A percentile compares a stretch with the other conserved stretches of the same genome.
Evolutionary conservation across 768 basidiomycete genomes (phyloP).

Genomic region (Clathrus columnatus): DNA sequence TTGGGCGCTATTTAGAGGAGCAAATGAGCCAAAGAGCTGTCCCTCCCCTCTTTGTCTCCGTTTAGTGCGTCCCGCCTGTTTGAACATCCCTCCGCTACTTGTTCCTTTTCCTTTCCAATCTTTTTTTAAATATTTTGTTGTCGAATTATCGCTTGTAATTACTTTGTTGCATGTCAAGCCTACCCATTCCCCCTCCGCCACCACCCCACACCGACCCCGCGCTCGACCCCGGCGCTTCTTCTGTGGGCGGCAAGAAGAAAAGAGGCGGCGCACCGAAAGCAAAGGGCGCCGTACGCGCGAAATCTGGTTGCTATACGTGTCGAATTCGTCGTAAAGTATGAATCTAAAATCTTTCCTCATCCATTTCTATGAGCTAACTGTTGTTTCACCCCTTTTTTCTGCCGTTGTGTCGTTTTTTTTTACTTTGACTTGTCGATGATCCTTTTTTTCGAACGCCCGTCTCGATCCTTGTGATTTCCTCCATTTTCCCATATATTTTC

Average conservation of each 20-base stretch:
- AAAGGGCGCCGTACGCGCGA: conserved; percentile 77
- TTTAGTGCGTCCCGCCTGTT: neutral
- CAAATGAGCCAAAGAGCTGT: conserved; percentile 10
- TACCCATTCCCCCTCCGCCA: conserved; percentile 26
- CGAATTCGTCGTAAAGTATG: conserved; percentile 75
- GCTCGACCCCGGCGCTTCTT: conserved; percentile 13
- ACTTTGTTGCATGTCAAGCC: conserved; percentile 2
- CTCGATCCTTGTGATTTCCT: conserved; percentile 2
- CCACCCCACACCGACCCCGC: conserved; percentile 31
- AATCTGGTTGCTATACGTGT: conserved; percentile 86
- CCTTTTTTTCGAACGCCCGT: neutral
- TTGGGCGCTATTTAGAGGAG: conserved; percentile 10
- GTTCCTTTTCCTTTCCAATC: conserved; percentile 27
- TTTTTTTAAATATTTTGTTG: conserved; percentile 20
- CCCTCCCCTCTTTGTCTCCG: conserved; percentile 16
- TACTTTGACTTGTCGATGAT: conserved; percentile 11
- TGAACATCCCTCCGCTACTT: conserved; percentile 13
- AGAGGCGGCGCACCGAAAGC: conserved; percentile 54
- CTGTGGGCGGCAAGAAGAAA: conserved; percentile 18
- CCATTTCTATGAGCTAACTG: conserved; percentile 11
- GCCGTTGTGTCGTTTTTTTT: conserved; percentile 14
- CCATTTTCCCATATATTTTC: conserved; percentile 1
- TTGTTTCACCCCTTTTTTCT: conserved; percentile 12
- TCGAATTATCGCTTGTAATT: conserved; percentile 3
- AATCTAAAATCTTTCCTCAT: conserved; percentile 8